A percentile compares a stretch with the other conserved stretches of the same genome.
Conservation (phyloP, 176 grass and related monocot species). For the Carex kokanica region DNA sequence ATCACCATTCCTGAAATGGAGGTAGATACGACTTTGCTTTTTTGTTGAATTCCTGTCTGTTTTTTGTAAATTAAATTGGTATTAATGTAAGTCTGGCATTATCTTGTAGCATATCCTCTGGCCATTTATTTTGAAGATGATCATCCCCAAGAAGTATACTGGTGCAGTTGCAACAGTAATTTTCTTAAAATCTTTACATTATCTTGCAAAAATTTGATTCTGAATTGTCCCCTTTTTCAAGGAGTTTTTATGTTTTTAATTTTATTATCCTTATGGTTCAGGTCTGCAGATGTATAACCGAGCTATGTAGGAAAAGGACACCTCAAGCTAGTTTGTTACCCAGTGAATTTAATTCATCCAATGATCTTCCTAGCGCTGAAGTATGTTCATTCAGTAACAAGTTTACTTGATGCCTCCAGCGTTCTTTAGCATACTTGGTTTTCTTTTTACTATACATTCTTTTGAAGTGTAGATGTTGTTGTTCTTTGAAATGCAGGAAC, state of each 20-base stretch:
- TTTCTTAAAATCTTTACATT: conserved; percentile 12
- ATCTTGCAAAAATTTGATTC: conserved; percentile 25
- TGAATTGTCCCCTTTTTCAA: conserved; percentile 22
- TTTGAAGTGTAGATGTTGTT: conserved; percentile 31
- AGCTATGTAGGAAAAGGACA: conserved; percentile 73
- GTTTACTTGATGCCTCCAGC: neutral
- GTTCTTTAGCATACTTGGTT: conserved; percentile 20
- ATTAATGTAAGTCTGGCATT: conserved; percentile 14
- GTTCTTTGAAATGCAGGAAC: conserved; percentile 58
- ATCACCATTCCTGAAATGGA: conserved; percentile 99
- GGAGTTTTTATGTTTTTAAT: neutral
- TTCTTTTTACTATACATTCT: conserved; percentile 21
- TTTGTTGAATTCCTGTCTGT: neutral
- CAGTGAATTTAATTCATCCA: conserved; percentile 68
- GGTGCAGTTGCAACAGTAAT: conserved; percentile 81
- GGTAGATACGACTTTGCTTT: conserved; percentile 42
- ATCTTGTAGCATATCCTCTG: conserved; percentile 77
- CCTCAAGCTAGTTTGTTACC: conserved; percentile 53
- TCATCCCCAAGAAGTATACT: conserved; percentile 85
- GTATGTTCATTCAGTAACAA: conserved; percentile 36
- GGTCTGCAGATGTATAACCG: conserved; percentile 98
- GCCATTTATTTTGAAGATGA: conserved; percentile 97
- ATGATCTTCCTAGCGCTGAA: conserved; percentile 76
- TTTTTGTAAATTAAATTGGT: neutral
- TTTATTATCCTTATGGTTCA: conserved; percentile 36